Evolutionary conservation across 169 alveolate species (phyloP).

Genomic region (Eimeria praecox): DNA sequence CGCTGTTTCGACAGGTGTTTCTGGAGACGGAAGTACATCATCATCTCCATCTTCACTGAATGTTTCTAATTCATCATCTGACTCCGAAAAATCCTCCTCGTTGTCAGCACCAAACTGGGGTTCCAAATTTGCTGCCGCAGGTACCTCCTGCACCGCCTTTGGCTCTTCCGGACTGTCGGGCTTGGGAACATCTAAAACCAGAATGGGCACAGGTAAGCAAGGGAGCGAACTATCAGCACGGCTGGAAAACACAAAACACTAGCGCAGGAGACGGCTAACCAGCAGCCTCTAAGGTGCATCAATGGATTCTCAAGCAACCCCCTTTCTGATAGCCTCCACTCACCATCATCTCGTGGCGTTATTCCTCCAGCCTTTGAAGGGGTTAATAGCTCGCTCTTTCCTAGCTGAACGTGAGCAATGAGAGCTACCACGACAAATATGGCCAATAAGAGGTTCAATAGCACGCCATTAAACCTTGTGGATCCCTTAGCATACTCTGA

Average conservation of each 20-base stretch:
- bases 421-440: background rate
- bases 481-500: background rate
- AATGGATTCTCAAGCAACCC: background rate
- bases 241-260: background rate
- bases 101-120: background rate
- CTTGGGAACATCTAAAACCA: background rate
- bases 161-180: background rate
- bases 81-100: background rate
- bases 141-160: background rate
- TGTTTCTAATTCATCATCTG: background rate
- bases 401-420: conserved; percentile 26
- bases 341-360: background rate
- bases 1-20: background rate
- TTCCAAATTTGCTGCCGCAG: background rate
- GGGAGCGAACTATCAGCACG: background rate
- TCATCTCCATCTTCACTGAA: background rate
- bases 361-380: background rate
- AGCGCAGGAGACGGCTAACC: background rate
- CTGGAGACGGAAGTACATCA: background rate
- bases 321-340: background rate
- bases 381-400: background rate
- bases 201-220: background rate
- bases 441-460: background rate
- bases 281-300: background rate
- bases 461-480: background rate